Evolutionary conservation across 352 stramenopile genomes (phyloP).

Genomic region (Phytophthora kernoviae): DNA sequence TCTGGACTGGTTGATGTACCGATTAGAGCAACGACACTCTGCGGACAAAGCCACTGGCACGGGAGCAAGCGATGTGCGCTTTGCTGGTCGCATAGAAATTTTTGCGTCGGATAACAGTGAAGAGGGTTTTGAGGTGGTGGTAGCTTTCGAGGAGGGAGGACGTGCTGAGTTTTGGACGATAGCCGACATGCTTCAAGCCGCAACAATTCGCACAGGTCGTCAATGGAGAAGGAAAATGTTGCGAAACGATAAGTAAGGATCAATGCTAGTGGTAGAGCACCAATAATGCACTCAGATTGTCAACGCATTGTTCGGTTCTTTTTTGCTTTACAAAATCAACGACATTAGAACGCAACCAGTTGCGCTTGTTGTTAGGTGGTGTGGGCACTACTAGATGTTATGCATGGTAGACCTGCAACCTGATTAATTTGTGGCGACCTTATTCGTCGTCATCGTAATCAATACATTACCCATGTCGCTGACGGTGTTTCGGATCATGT

Average conservation of each 20-base stretch:
- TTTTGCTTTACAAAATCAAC: background rate
- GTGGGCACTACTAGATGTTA: too few relatives aligned
- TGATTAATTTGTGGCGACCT: constrained; percentile 23
- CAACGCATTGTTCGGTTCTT: background rate
- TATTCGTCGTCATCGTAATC: constrained; percentile 51
- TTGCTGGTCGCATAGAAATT: constrained; percentile 44
- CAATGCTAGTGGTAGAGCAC: too few relatives aligned
- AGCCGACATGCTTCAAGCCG: constrained; percentile 61
- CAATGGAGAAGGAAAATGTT: constrained; percentile 65
- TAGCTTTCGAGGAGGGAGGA: constrained; percentile 57
- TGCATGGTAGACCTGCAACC: background rate
- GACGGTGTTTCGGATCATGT: constrained; percentile 72
- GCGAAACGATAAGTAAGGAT: constrained; percentile 13
- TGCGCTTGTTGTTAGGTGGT: too few relatives aligned
- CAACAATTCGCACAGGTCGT: constrained; percentile 60
- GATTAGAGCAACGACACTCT: constrained; percentile 17
- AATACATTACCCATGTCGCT: constrained; percentile 70
- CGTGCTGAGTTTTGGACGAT: constrained; percentile 71
- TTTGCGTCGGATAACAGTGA: constrained; percentile 12
- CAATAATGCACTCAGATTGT: too few relatives aligned
- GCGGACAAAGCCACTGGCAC: constrained; percentile 2
- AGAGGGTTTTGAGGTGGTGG: constrained; percentile 38
- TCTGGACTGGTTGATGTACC: constrained; percentile 16
- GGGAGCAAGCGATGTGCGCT: constrained; percentile 10
- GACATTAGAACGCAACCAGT: too few relatives aligned